Conservation (phyloP, 192 early-diverging fungal genomes). For the Coemansia reversa region DNA sequence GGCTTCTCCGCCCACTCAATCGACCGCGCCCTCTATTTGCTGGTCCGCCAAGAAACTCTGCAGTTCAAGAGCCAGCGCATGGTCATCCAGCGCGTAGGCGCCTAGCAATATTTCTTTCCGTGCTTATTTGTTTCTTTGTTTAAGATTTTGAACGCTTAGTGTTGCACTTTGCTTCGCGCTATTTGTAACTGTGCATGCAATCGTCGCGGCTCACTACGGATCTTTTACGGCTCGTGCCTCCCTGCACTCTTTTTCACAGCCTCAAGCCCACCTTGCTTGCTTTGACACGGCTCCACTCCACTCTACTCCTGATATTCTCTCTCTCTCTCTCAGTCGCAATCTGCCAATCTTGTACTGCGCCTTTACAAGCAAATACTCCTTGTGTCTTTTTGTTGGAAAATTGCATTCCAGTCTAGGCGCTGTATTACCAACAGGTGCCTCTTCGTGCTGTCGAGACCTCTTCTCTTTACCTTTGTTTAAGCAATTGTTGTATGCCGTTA, state of each 20-base stretch:
- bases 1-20: conserved; percentile 60
- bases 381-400: neutral
- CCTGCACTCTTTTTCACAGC: neutral
- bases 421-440: neutral
- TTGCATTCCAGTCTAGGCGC: neutral
- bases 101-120: conserved; percentile 15
- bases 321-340: neutral
- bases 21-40: conserved; percentile 71
- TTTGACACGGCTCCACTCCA: neutral
- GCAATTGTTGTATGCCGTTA: conserved; percentile 16
- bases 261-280: neutral
- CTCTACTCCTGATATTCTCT: neutral
- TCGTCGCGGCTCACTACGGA: neutral
- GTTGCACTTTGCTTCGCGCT: neutral
- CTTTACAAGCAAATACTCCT: neutral
- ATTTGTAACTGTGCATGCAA: neutral
- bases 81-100: conserved; percentile 55
- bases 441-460: neutral
- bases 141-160: neutral
- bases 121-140: conserved; percentile 5
- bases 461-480: neutral
- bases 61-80: conserved; percentile 78
- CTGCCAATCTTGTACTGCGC: neutral
- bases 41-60: conserved; percentile 77
- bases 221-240: neutral